Percentiles rank a stretch among this genome's conserved stretches.
Evolutionary conservation across 78 protist species (phyloP).

Genomic region (Polysphondylium violaceum): DNA sequence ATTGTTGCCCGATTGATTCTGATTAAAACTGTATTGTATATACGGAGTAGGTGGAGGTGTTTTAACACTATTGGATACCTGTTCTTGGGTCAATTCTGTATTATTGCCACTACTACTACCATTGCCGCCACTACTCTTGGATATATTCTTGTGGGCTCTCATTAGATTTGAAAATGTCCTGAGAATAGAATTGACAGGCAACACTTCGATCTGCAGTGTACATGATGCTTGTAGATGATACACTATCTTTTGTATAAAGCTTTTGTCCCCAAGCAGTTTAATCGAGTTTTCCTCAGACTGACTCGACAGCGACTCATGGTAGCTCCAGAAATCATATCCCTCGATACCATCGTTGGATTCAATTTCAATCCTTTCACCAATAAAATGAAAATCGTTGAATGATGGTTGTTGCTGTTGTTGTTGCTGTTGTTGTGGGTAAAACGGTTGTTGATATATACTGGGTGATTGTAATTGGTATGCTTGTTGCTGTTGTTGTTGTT

Average conservation of each 20-base stretch:
- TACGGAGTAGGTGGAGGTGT: conserved; percentile 44
- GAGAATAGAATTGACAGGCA: conserved; percentile 17
- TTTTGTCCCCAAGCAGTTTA: conserved; percentile 12
- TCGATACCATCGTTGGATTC: not conserved
- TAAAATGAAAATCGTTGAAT: not conserved
- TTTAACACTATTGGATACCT: not conserved
- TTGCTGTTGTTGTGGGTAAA: not conserved
- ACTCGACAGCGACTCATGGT: not conserved
- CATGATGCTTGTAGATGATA: conserved; percentile 14
- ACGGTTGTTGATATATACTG: not conserved
- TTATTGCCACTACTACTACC: not conserved
- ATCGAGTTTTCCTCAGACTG: conserved; percentile 1
- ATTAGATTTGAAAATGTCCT: conserved; percentile 33
- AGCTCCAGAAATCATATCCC: conserved; percentile 23
- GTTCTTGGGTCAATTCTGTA: no score
- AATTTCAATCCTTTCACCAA: not conserved
- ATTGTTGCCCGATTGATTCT: not conserved
- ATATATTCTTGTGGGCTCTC: not conserved
- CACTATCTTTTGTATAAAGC: not conserved
- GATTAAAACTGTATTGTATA: no score
- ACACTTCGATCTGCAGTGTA: not conserved
- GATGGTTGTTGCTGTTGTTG: not conserved
- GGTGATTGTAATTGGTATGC: not conserved
- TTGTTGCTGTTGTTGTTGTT: conserved; percentile 1
- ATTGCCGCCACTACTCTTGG: not conserved